These are phyloP conservation scores for Thamnidium elegans DNA, from an alignment of 192 early-diverging fungal genomes.

Conservation along the genomic window DNA sequence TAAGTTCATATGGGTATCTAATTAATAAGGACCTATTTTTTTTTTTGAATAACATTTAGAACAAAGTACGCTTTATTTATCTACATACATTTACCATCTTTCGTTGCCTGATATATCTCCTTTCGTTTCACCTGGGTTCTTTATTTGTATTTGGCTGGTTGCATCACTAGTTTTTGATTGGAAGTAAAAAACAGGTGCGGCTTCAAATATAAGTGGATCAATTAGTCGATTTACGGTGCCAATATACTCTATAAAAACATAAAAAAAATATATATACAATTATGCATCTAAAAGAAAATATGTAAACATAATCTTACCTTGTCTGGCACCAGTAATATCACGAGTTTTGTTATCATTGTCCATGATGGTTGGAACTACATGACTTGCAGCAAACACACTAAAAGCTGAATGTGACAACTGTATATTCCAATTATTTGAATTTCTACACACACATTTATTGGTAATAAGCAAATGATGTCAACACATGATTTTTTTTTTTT, in stretches of 20 bases:
- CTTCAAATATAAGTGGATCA: constrained; percentile 3
- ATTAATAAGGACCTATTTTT: constrained; percentile 26
- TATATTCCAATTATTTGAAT: constrained; percentile 8
- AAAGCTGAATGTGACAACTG: constrained; percentile 3
- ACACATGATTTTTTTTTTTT: not conserved
- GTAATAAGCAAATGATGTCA: not conserved
- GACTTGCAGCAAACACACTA: constrained; percentile 9
- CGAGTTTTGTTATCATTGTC: not conserved
- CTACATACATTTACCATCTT: constrained; percentile 3
- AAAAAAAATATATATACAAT: too few species aligned
- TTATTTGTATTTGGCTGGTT: constrained; percentile 15
- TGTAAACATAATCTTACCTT: not conserved
- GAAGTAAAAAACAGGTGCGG: not conserved
- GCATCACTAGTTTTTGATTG: not conserved
- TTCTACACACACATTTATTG: not conserved
- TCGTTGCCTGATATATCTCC: not conserved
- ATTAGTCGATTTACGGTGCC: not conserved
- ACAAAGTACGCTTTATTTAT: not conserved
- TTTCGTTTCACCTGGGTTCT: constrained; percentile 3
- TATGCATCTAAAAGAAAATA: too few species aligned
- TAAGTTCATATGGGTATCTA: constrained; percentile 30
- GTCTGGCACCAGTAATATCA: not conserved
- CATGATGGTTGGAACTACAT: not conserved
- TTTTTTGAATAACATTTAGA: not conserved
- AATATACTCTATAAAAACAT: not conserved